Evolutionary conservation across 2,329 filamentous ascomycete genomes (phyloP).

Genomic region (Pezicula neosporulosa): DNA sequence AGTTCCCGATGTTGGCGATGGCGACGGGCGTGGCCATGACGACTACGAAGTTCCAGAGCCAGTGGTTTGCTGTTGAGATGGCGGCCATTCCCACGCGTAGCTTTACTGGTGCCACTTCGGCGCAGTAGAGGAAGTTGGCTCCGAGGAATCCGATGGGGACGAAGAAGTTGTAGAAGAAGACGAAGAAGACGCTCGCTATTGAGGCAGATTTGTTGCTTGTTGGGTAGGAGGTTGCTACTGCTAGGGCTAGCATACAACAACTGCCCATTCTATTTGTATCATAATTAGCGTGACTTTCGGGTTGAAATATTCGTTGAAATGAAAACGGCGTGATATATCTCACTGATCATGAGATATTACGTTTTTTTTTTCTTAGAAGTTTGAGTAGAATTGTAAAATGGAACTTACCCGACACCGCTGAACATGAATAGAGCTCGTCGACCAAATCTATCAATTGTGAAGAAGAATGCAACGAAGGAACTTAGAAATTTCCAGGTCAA

Average conservation of each 20-base stretch:
- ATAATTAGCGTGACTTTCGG: slow-evolving; percentile 16
- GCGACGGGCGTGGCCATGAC: slow-evolving; percentile 37
- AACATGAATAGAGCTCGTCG: slow-evolving; percentile 52
- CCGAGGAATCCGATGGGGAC: slow-evolving; percentile 57
- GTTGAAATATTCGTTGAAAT: too few species aligned
- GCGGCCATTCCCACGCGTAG: slow-evolving; percentile 51
- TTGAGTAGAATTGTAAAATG: slow-evolving; percentile 45
- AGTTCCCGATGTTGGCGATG: slow-evolving; percentile 28
- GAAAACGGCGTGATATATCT: too few species aligned
- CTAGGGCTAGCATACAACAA: slow-evolving; percentile 53
- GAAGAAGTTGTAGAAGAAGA: slow-evolving; percentile 59
- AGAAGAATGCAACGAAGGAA: slow-evolving; percentile 44
- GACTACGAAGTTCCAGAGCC: slow-evolving; percentile 47
- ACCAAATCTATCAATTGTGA: slow-evolving; percentile 66
- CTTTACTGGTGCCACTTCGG: slow-evolving; percentile 51
- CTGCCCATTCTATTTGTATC: slow-evolving; percentile 43
- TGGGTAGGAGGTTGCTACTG: slow-evolving; percentile 47
- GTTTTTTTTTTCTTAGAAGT: too few species aligned
- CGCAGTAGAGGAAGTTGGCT: slow-evolving; percentile 57
- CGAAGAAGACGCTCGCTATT: slow-evolving; percentile 50
- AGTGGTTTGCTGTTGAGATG: slow-evolving; percentile 52
- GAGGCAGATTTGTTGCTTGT: slow-evolving; percentile 41
- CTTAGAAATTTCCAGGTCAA: slow-evolving; percentile 55
- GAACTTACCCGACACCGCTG: slow-evolving; percentile 46
- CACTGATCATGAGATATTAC: too few species aligned